Conservation (phyloP, 306 rosid species). For the Vicia villosa region DNA sequence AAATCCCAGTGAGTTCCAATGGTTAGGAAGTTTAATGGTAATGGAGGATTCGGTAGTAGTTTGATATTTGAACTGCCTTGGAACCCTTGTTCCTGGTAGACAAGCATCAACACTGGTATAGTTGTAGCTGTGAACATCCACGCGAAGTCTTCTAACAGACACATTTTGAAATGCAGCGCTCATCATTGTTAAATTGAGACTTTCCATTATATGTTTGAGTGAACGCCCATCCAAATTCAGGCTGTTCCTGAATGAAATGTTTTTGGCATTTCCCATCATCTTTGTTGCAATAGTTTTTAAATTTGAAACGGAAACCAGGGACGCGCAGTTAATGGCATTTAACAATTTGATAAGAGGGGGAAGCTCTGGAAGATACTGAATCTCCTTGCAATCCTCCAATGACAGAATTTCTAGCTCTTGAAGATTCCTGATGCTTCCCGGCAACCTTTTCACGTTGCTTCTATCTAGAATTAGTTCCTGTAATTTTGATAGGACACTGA, state of each 20-base stretch:
- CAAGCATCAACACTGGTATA: too few species aligned
- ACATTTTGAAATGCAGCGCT: background rate
- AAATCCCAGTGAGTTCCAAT: constrained; percentile 20
- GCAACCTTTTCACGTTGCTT: constrained; percentile 26
- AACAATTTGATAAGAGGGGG: constrained; percentile 6
- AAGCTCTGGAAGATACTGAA: constrained; percentile 38
- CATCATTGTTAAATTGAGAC: background rate
- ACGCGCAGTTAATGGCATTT: constrained; percentile 17
- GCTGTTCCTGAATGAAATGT: background rate
- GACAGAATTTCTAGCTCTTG: background rate
- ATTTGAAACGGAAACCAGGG: background rate
- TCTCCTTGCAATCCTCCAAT: background rate
- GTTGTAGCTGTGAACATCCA: too few species aligned
- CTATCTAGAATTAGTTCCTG: background rate
- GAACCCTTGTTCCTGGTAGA: too few species aligned
- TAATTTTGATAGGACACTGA: background rate
- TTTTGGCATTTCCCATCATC: background rate
- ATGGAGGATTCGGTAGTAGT: background rate
- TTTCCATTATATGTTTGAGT: background rate
- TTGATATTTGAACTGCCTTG: too few species aligned
- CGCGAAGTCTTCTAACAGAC: too few species aligned
- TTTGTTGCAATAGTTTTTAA: background rate
- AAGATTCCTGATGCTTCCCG: constrained; percentile 26
- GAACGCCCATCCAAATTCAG: background rate
- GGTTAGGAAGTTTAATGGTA: background rate